A percentile compares a stretch with the other conserved stretches of the same genome.
Evolutionary conservation across 306 rosid species (phyloP).

Genomic region (Pyrus bretschneideri): DNA sequence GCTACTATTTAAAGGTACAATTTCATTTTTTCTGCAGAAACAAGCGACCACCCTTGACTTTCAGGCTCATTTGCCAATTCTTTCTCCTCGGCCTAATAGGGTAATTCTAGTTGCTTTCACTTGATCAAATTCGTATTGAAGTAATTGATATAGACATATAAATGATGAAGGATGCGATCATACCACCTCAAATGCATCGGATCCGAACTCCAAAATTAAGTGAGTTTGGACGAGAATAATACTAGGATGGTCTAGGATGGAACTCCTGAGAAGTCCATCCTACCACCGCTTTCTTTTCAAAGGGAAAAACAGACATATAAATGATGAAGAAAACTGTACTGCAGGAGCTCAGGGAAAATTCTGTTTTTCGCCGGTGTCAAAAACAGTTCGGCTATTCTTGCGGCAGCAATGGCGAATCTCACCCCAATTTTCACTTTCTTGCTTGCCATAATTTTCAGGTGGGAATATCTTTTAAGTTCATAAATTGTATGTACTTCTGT

Average conservation of each 20-base stretch:
- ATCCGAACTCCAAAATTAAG: no score
- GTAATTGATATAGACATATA: neutral
- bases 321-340: neutral
- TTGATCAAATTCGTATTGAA: neutral
- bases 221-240: no score
- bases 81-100: slow-evolving; percentile 37
- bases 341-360: slow-evolving; percentile 33
- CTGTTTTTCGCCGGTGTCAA: slow-evolving; percentile 26
- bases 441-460: slow-evolving; percentile 35
- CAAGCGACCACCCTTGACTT: slow-evolving; percentile 20
- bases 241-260: no score
- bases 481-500: neutral
- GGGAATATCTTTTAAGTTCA: neutral
- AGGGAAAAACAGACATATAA: neutral
- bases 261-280: no score
- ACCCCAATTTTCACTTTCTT: slow-evolving; percentile 36
- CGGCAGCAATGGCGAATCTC: slow-evolving; percentile 34
- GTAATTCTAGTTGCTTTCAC: neutral
- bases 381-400: slow-evolving; percentile 35
- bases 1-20: neutral
- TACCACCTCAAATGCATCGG: no score
- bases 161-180: neutral
- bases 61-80: slow-evolving; percentile 21
- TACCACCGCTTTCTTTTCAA: no score
- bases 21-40: slow-evolving; percentile 15